A percentile compares a stretch with the other conserved stretches of the same genome.
Evolutionary conservation across 768 basidiomycete species (phyloP).

Genomic region (Macrolepiota albuminosa): DNA sequence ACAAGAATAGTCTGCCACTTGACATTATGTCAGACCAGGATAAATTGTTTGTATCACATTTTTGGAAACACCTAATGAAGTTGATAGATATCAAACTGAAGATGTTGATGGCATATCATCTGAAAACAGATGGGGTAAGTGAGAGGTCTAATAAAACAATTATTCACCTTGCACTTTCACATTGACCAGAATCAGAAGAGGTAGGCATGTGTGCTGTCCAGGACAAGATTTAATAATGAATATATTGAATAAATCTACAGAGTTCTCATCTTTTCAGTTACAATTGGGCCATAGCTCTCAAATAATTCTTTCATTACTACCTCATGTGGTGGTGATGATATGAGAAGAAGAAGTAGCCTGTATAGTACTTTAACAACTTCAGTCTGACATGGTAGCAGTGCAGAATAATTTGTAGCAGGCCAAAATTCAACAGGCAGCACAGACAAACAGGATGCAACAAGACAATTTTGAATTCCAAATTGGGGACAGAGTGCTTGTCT

Average conservation of each 20-base stretch:
- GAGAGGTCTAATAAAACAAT: not conserved
- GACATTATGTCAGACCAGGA: not conserved
- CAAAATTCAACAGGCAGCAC: not conserved
- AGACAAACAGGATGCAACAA: conserved; percentile 8
- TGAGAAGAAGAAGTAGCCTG: too few relatives aligned
- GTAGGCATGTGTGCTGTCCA: accelerated
- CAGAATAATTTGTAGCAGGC: conserved; percentile 10
- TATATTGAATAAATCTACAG: too few relatives aligned
- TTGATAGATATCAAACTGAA: not conserved
- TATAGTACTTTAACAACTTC: too few relatives aligned
- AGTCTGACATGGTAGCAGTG: not conserved
- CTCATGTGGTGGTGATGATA: too few relatives aligned
- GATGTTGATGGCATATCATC: not conserved
- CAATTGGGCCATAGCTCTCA: too few relatives aligned
- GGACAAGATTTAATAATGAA: too few relatives aligned
- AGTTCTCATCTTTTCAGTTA: too few relatives aligned
- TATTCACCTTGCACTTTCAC: not conserved
- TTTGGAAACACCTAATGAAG: not conserved
- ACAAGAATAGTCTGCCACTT: not conserved
- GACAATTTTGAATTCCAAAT: not conserved
- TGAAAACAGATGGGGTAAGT: too few relatives aligned
- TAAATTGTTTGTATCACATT: not conserved
- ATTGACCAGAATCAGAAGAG: not conserved
- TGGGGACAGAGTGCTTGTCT: conserved; percentile 25
- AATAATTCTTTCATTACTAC: too few relatives aligned